Conservation (phyloP, 2,329 filamentous ascomycete species). For the Phialemonium atrogriseum region DNA sequence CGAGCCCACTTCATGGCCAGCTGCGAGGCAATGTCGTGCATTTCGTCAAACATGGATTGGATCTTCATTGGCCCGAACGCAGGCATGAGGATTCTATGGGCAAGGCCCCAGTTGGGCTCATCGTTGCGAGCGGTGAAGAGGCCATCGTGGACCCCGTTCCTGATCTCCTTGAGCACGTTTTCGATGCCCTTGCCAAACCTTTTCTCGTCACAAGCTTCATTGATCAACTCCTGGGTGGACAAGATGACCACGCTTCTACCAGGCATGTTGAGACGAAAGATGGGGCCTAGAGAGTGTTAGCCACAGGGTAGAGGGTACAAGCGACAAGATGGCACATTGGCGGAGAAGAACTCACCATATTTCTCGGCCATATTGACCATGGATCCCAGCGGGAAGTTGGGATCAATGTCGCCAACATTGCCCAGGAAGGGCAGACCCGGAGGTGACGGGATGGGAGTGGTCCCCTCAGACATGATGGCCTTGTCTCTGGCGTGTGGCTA, state of each 20-base stretch:
- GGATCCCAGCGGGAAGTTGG: conserved; percentile 46
- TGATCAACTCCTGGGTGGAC: conserved; percentile 39
- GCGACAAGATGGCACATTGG: background rate
- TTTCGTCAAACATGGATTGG: conserved; percentile 59
- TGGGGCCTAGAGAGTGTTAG: conserved; percentile 39
- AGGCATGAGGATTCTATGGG: conserved; percentile 57
- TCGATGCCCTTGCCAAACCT: conserved; percentile 54
- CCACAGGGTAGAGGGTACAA: background rate
- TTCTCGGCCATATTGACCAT: conserved; percentile 50
- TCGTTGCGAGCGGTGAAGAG: conserved; percentile 50
- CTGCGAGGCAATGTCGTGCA: conserved; percentile 60
- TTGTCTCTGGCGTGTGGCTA: background rate
- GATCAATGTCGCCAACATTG: conserved; percentile 55
- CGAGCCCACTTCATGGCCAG: conserved; percentile 61
- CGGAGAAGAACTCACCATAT: conserved; percentile 43
- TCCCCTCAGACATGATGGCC: conserved; percentile 10
- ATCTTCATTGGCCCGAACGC: conserved; percentile 64
- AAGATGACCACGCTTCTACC: conserved; percentile 21
- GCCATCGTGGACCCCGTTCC: conserved; percentile 54
- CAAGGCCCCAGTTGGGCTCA: conserved; percentile 57
- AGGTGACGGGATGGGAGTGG: conserved; percentile 52
- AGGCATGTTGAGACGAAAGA: conserved; percentile 47
- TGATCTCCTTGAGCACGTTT: conserved; percentile 43
- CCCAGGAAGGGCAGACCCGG: conserved; percentile 57
- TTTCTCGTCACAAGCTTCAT: conserved; percentile 58